Conservation (phyloP, 352 stramenopile genomes). For the Pythium guiyangense region DNA sequence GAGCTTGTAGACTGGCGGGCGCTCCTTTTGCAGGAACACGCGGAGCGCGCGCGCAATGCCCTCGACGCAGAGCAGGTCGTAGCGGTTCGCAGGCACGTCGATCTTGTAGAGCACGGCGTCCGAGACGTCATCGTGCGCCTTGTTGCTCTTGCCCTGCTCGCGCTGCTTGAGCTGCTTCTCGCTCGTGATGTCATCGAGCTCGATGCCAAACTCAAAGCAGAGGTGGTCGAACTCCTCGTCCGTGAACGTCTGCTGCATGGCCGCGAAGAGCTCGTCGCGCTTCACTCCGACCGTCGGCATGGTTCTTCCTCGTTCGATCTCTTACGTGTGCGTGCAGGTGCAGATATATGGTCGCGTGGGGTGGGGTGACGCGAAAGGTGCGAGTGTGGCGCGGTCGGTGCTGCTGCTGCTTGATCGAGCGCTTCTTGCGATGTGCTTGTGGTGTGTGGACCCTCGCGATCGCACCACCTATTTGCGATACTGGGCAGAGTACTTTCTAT, state of each 20-base stretch:
- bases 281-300: constrained; percentile 99
- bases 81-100: constrained; percentile 99
- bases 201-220: constrained; percentile 99
- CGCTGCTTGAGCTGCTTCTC: constrained; percentile 85
- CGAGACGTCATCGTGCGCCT: constrained; percentile 44
- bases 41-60: constrained; percentile 94
- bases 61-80: constrained; percentile 99
- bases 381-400: too few relatives aligned
- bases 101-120: constrained; percentile 99
- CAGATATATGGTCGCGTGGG: too few relatives aligned
- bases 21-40: constrained; percentile 97
- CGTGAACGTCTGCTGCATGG: constrained; percentile 96
- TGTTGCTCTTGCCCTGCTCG: constrained; percentile 49
- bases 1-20: constrained; percentile 85
- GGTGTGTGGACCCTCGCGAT: too few relatives aligned
- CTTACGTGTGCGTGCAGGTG: too few relatives aligned
- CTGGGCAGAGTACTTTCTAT: too few relatives aligned
- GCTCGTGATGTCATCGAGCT: constrained; percentile 92
- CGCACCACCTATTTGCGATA: too few relatives aligned
- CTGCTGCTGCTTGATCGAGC: too few relatives aligned
- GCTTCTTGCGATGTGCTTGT: too few relatives aligned
- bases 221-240: constrained; percentile 99
- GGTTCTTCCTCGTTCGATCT: constrained; percentile 7
- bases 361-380: too few relatives aligned
- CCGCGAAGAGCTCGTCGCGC: constrained; percentile 96